Conservation (phyloP, 495 filamentous ascomycete species). For the Penicillium crystallinum region DNA sequence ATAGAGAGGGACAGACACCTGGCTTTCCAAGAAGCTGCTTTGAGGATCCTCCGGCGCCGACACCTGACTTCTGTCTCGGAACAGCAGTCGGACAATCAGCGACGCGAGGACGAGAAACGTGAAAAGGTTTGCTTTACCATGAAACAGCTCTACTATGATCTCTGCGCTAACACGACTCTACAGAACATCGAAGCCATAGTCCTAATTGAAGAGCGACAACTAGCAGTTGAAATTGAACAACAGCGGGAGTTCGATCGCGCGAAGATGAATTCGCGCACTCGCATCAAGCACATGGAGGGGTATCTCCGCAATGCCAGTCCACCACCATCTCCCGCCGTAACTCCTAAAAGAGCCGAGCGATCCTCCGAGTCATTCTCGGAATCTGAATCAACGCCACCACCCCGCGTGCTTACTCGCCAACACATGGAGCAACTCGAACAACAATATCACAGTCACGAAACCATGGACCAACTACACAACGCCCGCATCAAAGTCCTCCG, state of each 20-base stretch:
- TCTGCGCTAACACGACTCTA: slow-evolving; percentile 19
- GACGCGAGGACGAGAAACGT: slow-evolving; percentile 47
- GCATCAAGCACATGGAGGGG: slow-evolving; percentile 73
- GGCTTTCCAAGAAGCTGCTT: slow-evolving; percentile 39
- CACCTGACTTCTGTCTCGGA: slow-evolving; percentile 34
- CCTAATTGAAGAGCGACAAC: slow-evolving; percentile 68
- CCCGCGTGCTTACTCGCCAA: slow-evolving; percentile 33
- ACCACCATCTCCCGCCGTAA: slow-evolving; percentile 24
- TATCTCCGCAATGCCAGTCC: slow-evolving; percentile 60
- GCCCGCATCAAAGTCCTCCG: slow-evolving; percentile 75
- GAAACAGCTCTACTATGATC: slow-evolving; percentile 3
- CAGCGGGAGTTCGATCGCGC: slow-evolving; percentile 53
- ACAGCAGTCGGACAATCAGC: slow-evolving; percentile 22
- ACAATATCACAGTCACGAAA: slow-evolving; percentile 62
- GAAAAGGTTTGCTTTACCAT: slow-evolving; percentile 46
- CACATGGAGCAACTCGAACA: slow-evolving; percentile 58
- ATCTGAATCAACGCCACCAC: slow-evolving; percentile 12
- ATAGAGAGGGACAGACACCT: slow-evolving; percentile 56
- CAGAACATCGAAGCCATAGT: slow-evolving; percentile 46
- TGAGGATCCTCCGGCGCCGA: slow-evolving; percentile 27
- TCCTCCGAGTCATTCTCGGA: slow-evolving; percentile 25
- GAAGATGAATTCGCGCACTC: slow-evolving; percentile 57
- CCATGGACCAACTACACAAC: slow-evolving; percentile 65
- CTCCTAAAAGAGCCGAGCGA: not conserved
- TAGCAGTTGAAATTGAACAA: slow-evolving; percentile 63